Percentiles rank a stretch among this genome's conserved stretches.
Evolutionary conservation across 805 yeast genomes (phyloP).

Genomic region (Brettanomyces naardenensis): DNA sequence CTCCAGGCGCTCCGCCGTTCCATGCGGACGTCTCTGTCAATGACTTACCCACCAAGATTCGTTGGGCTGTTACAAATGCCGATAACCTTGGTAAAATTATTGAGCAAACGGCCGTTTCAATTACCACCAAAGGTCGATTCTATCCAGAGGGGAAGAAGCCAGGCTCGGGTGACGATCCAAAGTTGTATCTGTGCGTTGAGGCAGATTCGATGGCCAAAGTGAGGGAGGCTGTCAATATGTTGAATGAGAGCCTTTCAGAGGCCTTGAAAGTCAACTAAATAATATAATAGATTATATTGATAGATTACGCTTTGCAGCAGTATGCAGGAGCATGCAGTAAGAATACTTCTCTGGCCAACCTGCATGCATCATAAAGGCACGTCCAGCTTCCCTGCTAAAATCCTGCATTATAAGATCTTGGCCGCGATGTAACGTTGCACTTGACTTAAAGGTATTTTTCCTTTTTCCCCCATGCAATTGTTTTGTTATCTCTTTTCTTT

Average conservation of each 20-base stretch:
- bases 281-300: too few relatives aligned
- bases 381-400: too few relatives aligned
- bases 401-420: too few relatives aligned
- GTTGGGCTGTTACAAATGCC: constrained; percentile 72
- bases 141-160: constrained; percentile 56
- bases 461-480: too few relatives aligned
- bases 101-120: constrained; percentile 66
- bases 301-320: too few relatives aligned
- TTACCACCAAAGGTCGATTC: constrained; percentile 76
- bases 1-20: constrained; percentile 32
- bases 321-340: too few relatives aligned
- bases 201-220: constrained; percentile 57
- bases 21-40: constrained; percentile 71
- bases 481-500: too few relatives aligned
- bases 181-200: constrained; percentile 71
- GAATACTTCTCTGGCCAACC: too few relatives aligned
- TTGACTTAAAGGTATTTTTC: too few relatives aligned
- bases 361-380: too few relatives aligned
- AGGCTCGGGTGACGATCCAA: constrained; percentile 52
- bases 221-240: constrained; percentile 46
- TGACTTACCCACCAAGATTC: constrained; percentile 72
- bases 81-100: constrained; percentile 55
- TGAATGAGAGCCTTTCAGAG: constrained; percentile 46
- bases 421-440: too few relatives aligned
- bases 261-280: constrained; percentile 37